phyloP scores from a whole-genome alignment of 352 stramenopile genomes.

The Phytopythium montanum region DNA sequence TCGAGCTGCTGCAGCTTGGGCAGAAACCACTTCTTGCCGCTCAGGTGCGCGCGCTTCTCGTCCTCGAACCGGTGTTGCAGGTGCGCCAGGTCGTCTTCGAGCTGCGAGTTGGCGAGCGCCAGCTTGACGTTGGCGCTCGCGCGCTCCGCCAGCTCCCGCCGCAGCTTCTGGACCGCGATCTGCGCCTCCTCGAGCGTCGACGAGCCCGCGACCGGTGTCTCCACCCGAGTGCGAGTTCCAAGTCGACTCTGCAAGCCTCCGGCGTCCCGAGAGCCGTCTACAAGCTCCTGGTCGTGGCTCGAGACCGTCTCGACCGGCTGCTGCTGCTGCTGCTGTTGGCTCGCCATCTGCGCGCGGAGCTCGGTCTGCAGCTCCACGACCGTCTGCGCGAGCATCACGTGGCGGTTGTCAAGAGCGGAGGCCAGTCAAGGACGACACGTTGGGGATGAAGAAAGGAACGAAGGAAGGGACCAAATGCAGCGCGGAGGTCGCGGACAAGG shows the following conservation, averaged over 20 bases:
- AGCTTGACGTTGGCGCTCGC: constrained; percentile 62
- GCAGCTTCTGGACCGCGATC: constrained; percentile 70
- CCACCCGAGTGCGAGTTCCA: constrained; percentile 6
- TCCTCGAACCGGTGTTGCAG: constrained; percentile 66
- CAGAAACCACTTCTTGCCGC: constrained; percentile 60
- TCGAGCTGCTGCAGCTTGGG: constrained; percentile 80
- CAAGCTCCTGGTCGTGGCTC: neutral
- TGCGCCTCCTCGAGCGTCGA: constrained; percentile 52
- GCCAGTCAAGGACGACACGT: neutral
- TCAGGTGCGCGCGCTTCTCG: constrained; percentile 58
- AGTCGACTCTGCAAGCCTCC: neutral
- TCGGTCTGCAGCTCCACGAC: constrained; percentile 53
- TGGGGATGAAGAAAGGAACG: no score
- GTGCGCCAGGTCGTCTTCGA: constrained; percentile 69
- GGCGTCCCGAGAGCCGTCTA: neutral
- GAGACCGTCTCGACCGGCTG: neutral
- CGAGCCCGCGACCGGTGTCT: constrained; percentile 3
- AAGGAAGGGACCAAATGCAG: neutral
- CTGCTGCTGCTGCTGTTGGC: constrained; percentile 5
- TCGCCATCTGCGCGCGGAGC: constrained; percentile 32
- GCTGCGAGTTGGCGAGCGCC: constrained; percentile 59
- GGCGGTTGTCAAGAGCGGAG: constrained; percentile 12
- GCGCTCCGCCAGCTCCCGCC: constrained; percentile 57
- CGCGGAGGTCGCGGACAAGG: constrained; percentile 10
- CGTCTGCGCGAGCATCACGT: constrained; percentile 54